Conservation (phyloP, 345 rosid species). For the Populus alba region DNA sequence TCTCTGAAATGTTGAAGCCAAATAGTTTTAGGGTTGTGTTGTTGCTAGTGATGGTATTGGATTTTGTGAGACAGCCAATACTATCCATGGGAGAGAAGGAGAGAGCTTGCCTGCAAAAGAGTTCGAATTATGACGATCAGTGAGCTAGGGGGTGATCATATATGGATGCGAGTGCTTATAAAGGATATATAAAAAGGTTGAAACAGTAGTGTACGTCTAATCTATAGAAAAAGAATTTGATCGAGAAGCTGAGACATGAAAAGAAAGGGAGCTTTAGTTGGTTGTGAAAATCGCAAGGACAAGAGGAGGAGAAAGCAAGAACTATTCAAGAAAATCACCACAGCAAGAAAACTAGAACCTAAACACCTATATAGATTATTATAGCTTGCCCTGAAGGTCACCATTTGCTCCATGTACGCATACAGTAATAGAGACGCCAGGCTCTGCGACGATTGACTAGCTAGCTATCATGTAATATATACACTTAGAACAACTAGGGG, state of each 20-base stretch:
- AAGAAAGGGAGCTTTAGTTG: slow-evolving; percentile 23
- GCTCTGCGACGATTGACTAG: background rate
- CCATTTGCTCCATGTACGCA: background rate
- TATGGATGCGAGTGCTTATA: background rate
- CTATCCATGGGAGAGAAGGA: slow-evolving; percentile 26
- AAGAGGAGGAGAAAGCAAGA: slow-evolving; percentile 22
- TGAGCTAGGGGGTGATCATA: background rate
- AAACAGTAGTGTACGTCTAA: background rate
- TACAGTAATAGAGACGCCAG: too few relatives aligned
- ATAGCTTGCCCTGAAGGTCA: background rate
- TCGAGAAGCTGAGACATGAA: slow-evolving; percentile 14
- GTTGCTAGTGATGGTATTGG: slow-evolving; percentile 22
- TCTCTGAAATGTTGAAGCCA: slow-evolving; percentile 54
- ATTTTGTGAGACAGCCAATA: slow-evolving; percentile 20
- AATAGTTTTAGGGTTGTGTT: slow-evolving; percentile 52
- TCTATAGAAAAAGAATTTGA: background rate
- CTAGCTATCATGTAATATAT: background rate
- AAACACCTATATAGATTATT: background rate
- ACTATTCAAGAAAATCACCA: slow-evolving; percentile 27
- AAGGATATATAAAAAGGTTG: background rate
- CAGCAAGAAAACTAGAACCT: slow-evolving; percentile 27
- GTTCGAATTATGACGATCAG: background rate
- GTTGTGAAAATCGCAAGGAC: slow-evolving; percentile 31
- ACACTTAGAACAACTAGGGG: too few relatives aligned
- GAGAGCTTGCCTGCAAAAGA: background rate